These are phyloP conservation scores for Beauveria sp. DNA, from an alignment of 2,329 filamentous ascomycete species.

Conservation along the genomic window DNA sequence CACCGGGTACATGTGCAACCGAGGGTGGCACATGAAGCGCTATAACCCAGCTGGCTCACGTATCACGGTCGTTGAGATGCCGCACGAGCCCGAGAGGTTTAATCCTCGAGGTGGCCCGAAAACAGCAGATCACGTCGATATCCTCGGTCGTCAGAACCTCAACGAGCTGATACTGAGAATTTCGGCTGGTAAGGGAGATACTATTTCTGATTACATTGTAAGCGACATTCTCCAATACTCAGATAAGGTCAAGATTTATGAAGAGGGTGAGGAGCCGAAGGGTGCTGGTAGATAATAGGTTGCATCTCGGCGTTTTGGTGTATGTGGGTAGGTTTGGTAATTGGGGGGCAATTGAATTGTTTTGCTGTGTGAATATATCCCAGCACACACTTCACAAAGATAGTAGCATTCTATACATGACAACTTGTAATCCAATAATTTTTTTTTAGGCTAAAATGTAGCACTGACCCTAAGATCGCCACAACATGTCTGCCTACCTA, in stretches of 20 bases:
- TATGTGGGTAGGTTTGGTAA: background rate
- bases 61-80: slow-evolving; percentile 89
- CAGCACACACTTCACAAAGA: background rate
- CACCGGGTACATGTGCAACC: slow-evolving; percentile 92
- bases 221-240: slow-evolving; percentile 80
- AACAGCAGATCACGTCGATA: slow-evolving; percentile 90
- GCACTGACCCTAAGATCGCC: background rate
- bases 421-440: background rate
- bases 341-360: background rate
- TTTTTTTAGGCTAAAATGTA: background rate
- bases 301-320: slow-evolving; percentile 2
- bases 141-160: slow-evolving; percentile 76
- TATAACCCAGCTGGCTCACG: slow-evolving; percentile 83
- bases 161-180: slow-evolving; percentile 87
- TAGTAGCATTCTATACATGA: background rate
- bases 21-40: slow-evolving; percentile 85
- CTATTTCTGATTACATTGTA: slow-evolving; percentile 68
- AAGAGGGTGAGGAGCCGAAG: slow-evolving; percentile 38
- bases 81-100: slow-evolving; percentile 88
- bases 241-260: slow-evolving; percentile 73
- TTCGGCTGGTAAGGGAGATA: slow-evolving; percentile 74
- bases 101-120: slow-evolving; percentile 67
- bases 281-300: background rate
- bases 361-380: background rate
- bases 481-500: background rate